phyloP scores from a whole-genome alignment of 1,139 yeast species.

The Lodderomyces theae region DNA sequence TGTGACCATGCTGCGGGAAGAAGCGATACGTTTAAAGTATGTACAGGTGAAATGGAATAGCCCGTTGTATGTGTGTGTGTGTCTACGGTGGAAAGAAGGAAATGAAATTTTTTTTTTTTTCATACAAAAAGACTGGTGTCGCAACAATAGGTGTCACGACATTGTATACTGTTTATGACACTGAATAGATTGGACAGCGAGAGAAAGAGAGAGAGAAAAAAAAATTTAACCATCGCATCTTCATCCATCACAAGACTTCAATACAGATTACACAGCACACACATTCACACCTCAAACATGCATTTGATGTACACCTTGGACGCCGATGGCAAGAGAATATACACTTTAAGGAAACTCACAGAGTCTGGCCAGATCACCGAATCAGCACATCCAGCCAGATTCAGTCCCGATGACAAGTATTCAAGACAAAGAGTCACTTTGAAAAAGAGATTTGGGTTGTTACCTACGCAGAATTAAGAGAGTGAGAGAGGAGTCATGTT shows the following conservation, averaged over 20 bases:
- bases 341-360: slow-evolving; percentile 82
- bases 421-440: slow-evolving; percentile 98
- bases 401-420: slow-evolving; percentile 98
- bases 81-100: too few relatives aligned
- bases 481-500: too few relatives aligned
- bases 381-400: slow-evolving; percentile 99
- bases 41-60: background rate
- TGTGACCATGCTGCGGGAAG: slow-evolving; percentile 3
- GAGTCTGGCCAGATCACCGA: slow-evolving; percentile 92
- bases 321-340: slow-evolving; percentile 90
- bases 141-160: background rate
- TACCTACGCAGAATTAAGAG: slow-evolving; percentile 80
- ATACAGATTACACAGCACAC: background rate
- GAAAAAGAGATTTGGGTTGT: slow-evolving; percentile 87
- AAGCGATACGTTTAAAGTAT: too few relatives aligned
- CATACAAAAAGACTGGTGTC: background rate
- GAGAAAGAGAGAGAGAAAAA: too few relatives aligned
- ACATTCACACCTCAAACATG: slow-evolving; percentile 44
- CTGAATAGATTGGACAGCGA: too few relatives aligned
- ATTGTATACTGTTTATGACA: background rate
- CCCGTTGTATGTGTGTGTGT: too few relatives aligned
- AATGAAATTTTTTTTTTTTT: slow-evolving; percentile 4
- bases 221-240: background rate
- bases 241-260: background rate
- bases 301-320: slow-evolving; percentile 98